Evolutionary conservation across 2,329 filamentous ascomycete genomes (phyloP).

Genomic region (Eurotiales sp.): DNA sequence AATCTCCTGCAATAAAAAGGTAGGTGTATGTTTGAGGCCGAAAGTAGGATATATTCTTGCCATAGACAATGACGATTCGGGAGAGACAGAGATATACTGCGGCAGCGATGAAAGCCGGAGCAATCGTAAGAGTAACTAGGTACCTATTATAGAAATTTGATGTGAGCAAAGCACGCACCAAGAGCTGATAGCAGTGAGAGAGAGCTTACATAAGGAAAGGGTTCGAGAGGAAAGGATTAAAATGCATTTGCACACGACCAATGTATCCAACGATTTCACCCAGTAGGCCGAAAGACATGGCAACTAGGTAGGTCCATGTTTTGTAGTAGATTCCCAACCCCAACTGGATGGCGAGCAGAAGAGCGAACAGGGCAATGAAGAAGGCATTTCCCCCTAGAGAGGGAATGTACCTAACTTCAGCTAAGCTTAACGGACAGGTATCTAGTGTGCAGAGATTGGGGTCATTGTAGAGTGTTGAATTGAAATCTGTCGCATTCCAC

Average conservation of each 20-base stretch:
- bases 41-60: conserved; percentile 30
- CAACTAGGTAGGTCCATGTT: conserved; percentile 51
- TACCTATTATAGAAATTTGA: conserved; percentile 46
- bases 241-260: conserved; percentile 54
- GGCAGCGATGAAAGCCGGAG: conserved; percentile 61
- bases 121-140: conserved; percentile 61
- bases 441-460: conserved; percentile 31
- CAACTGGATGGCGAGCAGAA: conserved; percentile 41
- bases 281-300: conserved; percentile 52
- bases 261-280: conserved; percentile 59
- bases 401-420: conserved; percentile 54
- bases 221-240: conserved; percentile 43
- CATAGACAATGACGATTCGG: conserved; percentile 35
- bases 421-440: conserved; percentile 32
- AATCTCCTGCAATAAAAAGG: conserved; percentile 60
- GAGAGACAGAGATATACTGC: conserved; percentile 61
- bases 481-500: neutral
- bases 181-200: no score
- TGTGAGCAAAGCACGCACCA: no score
- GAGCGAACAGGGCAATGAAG: conserved; percentile 50
- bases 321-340: conserved; percentile 44
- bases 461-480: conserved; percentile 5
- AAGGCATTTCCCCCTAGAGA: conserved; percentile 51
- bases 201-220: conserved; percentile 42
- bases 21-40: conserved; percentile 30